Evolutionary conservation across 768 basidiomycete species (phyloP).

Genomic region (Leccinellum albellum): DNA sequence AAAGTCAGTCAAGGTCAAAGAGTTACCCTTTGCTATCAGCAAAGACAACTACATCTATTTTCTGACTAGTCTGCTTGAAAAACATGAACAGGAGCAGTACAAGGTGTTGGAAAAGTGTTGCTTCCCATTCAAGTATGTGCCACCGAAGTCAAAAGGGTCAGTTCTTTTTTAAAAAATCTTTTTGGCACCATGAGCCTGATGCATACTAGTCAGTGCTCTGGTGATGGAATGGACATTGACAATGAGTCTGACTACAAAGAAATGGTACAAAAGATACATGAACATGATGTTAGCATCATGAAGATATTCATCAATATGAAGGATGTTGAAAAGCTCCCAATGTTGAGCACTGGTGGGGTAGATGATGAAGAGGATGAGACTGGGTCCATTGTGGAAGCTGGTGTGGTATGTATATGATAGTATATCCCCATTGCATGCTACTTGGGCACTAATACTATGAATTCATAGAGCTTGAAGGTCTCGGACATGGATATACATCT

Average conservation of each 20-base stretch:
- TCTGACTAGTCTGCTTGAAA: background rate
- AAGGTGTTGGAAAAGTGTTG: background rate
- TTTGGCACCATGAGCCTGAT: no score
- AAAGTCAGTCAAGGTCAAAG: background rate
- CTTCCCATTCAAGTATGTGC: background rate
- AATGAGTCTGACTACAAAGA: slow-evolving; percentile 10
- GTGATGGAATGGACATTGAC: slow-evolving; percentile 9
- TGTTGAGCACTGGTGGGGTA: no score
- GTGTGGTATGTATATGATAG: no score
- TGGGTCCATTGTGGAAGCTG: no score
- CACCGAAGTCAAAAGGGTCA: slow-evolving; percentile 3
- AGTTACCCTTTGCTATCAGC: background rate
- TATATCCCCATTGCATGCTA: no score
- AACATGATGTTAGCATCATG: background rate
- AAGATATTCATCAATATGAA: slow-evolving; percentile 11
- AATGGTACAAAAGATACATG: slow-evolving; percentile 13
- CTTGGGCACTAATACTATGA: no score
- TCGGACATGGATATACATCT: no score
- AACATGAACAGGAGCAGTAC: background rate
- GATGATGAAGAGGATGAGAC: no score
- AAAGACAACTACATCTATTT: background rate
- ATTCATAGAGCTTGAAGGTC: no score
- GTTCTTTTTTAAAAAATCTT: no score
- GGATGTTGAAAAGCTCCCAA: background rate
- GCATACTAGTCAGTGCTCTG: no score